A percentile compares a stretch with the other conserved stretches of the same genome.
Conservation (phyloP, 768 basidiomycete genomes). For the Amanita subjunquillea region DNA sequence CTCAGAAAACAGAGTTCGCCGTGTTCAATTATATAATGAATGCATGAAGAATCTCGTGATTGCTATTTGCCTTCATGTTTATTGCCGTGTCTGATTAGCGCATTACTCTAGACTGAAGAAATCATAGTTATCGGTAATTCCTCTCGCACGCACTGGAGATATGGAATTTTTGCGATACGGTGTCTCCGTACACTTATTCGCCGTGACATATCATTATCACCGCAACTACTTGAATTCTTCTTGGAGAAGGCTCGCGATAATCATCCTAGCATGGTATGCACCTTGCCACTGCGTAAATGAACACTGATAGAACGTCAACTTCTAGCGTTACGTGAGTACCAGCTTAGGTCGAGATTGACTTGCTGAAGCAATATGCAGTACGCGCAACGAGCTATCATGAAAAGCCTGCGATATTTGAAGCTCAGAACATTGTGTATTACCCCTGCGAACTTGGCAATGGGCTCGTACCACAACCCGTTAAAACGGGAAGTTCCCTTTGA, state of each 20-base stretch:
- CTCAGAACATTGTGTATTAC: conserved; percentile 58
- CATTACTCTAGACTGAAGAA: conserved; percentile 21
- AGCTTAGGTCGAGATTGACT: conserved; percentile 32
- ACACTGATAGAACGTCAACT: conserved; percentile 4
- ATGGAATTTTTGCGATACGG: conserved; percentile 59
- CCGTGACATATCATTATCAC: conserved; percentile 43
- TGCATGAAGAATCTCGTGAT: conserved; percentile 35
- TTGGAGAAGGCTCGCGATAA: conserved; percentile 50
- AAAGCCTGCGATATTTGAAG: conserved; percentile 69
- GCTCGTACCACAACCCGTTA: conserved; percentile 59
- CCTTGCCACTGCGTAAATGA: not conserved
- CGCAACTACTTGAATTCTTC: conserved; percentile 44
- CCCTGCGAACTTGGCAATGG: conserved; percentile 49
- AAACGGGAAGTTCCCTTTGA: conserved; percentile 38
- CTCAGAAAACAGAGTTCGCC: conserved; percentile 32
- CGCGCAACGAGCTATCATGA: conserved; percentile 67
- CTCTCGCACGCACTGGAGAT: conserved; percentile 68
- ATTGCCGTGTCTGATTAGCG: not conserved
- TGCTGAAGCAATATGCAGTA: conserved; percentile 30
- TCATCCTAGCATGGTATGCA: conserved; percentile 55
- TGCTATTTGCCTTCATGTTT: conserved; percentile 1
- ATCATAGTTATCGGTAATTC: conserved; percentile 52
- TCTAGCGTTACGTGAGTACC: conserved; percentile 27
- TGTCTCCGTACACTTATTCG: conserved; percentile 61
- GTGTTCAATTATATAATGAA: conserved; percentile 30